phyloP scores from a whole-genome alignment of 163 green algal genomes.

The Chlorella variabilis region DNA sequence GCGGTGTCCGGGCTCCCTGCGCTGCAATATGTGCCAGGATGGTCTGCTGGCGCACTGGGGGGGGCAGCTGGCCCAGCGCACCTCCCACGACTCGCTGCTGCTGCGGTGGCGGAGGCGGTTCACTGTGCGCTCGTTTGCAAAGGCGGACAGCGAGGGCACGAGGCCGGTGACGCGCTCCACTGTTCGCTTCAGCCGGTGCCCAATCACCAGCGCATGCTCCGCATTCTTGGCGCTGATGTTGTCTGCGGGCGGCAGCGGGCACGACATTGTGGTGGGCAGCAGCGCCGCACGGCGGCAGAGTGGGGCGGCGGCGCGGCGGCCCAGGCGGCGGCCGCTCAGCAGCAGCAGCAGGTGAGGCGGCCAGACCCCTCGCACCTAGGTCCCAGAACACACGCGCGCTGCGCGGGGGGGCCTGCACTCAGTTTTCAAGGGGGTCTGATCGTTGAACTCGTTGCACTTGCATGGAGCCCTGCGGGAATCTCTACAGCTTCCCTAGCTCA shows the following conservation, averaged over 20 bases:
- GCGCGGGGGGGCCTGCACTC: neutral
- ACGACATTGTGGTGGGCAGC: too few relatives aligned
- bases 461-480: too few relatives aligned
- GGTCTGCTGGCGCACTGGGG: too few relatives aligned
- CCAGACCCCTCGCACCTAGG: neutral
- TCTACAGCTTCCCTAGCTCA: too few relatives aligned
- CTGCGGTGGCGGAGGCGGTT: neutral
- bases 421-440: too few relatives aligned
- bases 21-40: too few relatives aligned
- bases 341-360: too few relatives aligned
- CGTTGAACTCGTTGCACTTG: too few relatives aligned
- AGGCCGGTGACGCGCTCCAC: neutral
- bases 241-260: neutral
- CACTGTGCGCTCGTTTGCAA: neutral
- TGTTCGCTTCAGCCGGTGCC: neutral
- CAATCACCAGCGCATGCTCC: slow-evolving; percentile 25
- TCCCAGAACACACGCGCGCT: slow-evolving; percentile 6
- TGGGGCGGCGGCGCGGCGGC: too few relatives aligned
- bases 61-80: too few relatives aligned
- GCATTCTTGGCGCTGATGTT: slow-evolving; percentile 5
- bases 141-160: neutral
- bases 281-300: neutral
- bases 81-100: neutral
- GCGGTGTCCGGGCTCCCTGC: too few relatives aligned
- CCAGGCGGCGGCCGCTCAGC: neutral